Percentiles rank a stretch among this genome's conserved stretches.
Conservation (phyloP, 495 filamentous ascomycete genomes). For the Bacidia gigantensis region DNA sequence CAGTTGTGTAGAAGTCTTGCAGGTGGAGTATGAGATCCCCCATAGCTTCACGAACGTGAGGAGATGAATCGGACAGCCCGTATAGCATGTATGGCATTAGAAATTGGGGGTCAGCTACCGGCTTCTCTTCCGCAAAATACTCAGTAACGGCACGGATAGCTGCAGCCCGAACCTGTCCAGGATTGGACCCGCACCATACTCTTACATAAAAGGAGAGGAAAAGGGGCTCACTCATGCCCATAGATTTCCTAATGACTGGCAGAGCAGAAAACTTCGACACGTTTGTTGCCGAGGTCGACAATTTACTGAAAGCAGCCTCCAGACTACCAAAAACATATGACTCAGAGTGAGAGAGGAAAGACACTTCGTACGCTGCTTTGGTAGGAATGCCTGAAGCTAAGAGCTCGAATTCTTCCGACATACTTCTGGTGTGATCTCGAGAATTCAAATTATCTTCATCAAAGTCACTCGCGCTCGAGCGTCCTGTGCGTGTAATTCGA, state of each 20-base stretch:
- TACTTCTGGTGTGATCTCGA: neutral
- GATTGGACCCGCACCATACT: slow-evolving; percentile 58
- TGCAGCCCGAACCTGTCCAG: slow-evolving; percentile 48
- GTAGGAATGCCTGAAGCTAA: slow-evolving; percentile 30
- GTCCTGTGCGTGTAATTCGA: neutral
- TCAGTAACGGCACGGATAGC: slow-evolving; percentile 49
- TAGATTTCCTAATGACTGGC: slow-evolving; percentile 41
- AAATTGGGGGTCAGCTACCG: slow-evolving; percentile 55
- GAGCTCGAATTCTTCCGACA: slow-evolving; percentile 22
- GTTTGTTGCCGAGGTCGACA: slow-evolving; percentile 38
- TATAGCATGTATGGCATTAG: slow-evolving; percentile 62
- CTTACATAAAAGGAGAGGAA: slow-evolving; percentile 65
- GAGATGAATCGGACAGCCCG: slow-evolving; percentile 59
- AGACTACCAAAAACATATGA: slow-evolving; percentile 26
- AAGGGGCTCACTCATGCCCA: slow-evolving; percentile 44
- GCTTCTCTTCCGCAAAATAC: slow-evolving; percentile 34
- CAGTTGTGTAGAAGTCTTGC: slow-evolving; percentile 17
- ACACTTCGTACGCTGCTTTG: slow-evolving; percentile 19
- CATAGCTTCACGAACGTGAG: slow-evolving; percentile 60
- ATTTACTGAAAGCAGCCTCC: slow-evolving; percentile 40
- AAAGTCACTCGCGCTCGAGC: neutral
- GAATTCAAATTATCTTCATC: neutral
- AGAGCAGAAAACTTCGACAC: slow-evolving; percentile 40
- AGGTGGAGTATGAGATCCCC: slow-evolving; percentile 45
- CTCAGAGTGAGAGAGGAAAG: slow-evolving; percentile 19